Conservation (phyloP, 805 yeast genomes). For the Kodamaea kaohsiungensis region DNA sequence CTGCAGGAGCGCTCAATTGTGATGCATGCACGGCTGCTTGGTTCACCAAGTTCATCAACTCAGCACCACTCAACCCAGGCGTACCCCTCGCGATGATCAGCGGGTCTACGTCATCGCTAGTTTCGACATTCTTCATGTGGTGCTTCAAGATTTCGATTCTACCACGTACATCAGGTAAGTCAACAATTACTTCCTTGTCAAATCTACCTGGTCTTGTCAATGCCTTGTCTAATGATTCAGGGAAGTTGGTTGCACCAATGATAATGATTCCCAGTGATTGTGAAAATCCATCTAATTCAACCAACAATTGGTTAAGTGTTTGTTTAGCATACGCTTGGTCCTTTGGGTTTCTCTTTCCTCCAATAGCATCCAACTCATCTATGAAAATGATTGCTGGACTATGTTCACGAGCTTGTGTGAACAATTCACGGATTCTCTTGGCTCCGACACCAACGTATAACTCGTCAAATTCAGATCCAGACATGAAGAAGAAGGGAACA, state of each 20-base stretch:
- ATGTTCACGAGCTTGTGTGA: slow-evolving; percentile 87
- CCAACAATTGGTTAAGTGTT: slow-evolving; percentile 91
- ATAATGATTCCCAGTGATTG: slow-evolving; percentile 92
- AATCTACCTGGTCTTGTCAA: slow-evolving; percentile 98
- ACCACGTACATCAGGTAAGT: slow-evolving; percentile 97
- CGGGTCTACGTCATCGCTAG: slow-evolving; percentile 83
- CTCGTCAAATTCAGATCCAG: slow-evolving; percentile 98
- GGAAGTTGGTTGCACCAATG: slow-evolving; percentile 98
- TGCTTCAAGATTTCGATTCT: slow-evolving; percentile 88
- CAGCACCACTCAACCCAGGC: slow-evolving; percentile 98
- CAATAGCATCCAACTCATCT: slow-evolving; percentile 98
- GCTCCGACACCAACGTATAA: slow-evolving; percentile 99
- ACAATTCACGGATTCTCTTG: slow-evolving; percentile 91
- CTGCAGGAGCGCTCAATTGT: slow-evolving; percentile 85
- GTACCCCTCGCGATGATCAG: slow-evolving; percentile 93
- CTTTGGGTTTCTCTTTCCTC: slow-evolving; percentile 95
- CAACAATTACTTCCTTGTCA: slow-evolving; percentile 93
- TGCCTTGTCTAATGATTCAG: slow-evolving; percentile 95
- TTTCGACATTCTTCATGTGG: slow-evolving; percentile 88
- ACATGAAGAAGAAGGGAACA: slow-evolving; percentile 97
- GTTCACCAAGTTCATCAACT: slow-evolving; percentile 89
- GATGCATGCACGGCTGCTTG: slow-evolving; percentile 98
- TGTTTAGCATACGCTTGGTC: slow-evolving; percentile 99
- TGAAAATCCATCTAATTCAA: slow-evolving; percentile 93
- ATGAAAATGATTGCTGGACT: slow-evolving; percentile 97